These are phyloP conservation scores for Botrytis fragariae DNA, from an alignment of 2,329 filamentous ascomycete genomes.

Conservation along the genomic window DNA sequence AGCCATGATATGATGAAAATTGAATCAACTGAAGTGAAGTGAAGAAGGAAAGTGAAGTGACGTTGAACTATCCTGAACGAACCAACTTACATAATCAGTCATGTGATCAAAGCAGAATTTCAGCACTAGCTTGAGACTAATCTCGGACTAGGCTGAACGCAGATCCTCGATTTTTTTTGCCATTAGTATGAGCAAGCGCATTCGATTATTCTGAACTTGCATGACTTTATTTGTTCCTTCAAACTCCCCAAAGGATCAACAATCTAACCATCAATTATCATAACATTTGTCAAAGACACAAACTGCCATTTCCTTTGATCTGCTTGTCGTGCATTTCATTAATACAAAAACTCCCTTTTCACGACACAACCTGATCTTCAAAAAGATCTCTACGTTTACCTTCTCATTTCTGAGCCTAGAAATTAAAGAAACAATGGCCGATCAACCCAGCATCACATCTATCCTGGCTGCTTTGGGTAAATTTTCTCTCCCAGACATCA, in stretches of 20 bases:
- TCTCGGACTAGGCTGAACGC: background rate
- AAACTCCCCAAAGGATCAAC: background rate
- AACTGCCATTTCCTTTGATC: conserved; percentile 3
- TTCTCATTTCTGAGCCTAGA: background rate
- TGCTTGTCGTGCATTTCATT: background rate
- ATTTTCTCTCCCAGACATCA: conserved; percentile 14
- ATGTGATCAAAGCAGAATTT: background rate
- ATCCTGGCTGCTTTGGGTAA: conserved; percentile 52
- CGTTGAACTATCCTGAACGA: background rate
- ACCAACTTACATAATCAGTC: background rate
- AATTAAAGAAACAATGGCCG: conserved; percentile 41
- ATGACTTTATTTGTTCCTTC: conserved; percentile 1
- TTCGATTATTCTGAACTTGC: conserved; percentile 2
- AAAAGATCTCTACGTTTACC: conserved; percentile 1
- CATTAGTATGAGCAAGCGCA: conserved; percentile 1
- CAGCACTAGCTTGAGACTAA: background rate
- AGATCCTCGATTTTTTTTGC: conserved; percentile 6
- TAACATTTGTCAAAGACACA: conserved; percentile 10
- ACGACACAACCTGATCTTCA: background rate
- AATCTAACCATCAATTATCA: conserved; percentile 4
- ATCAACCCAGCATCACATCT: conserved; percentile 47
- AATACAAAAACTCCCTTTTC: background rate
- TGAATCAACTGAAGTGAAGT: background rate
- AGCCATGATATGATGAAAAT: too few relatives aligned
- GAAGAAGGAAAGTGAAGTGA: background rate